Evolutionary conservation across 768 basidiomycete species (phyloP), one percentile per base, ranked within the genome.

Genomic region (Kwoniella mangroviensis): DNA sequence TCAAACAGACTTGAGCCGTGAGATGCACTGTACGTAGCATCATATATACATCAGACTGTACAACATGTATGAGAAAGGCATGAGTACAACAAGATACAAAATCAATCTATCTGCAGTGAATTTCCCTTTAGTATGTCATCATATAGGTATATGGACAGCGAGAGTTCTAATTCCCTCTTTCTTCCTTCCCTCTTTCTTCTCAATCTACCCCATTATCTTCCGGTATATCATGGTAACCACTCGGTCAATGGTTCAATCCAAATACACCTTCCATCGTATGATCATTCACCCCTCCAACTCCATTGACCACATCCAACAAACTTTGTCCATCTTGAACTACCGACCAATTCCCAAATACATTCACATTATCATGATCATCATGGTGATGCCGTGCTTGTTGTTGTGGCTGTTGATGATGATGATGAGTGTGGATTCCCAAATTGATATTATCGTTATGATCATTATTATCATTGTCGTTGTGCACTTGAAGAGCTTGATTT

Each of bases 281-380:
- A 49, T 63, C 51, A 10, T 43, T 34, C 49, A 40, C 26, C 11
- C 28, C 56, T 15, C 49, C 45, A 60, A 55, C 28, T 6, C n/a
- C 59, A 58, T 59, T 62, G 6, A 73, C 71, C 4, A 69, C 73
- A 26, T 73, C 74, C 28, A 77, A 51, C 26, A 74, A 51, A n/a
- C 56, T 66, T 34, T 77, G 73, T 17, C 66, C 71, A 64, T 74
- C 67, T 28, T 52, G 67, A 26, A 43, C 41, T 21, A 63, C 45
- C 5, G 58, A 59, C 66, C 64, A 69, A 26, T 67, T 49, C 21
- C 28, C 58, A 26, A 54, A 62, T 28, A 68, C 66, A 57, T 72
- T 21, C 19, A 63, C 70, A 28, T 52, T n/a, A n/a, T 28, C 65
- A 26, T 56, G 22, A 1, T 55, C 42, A 42, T 24, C 56, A 24